Conservation (phyloP, 1,284 basidiomycete species). For the Pterulicium gracile region DNA sequence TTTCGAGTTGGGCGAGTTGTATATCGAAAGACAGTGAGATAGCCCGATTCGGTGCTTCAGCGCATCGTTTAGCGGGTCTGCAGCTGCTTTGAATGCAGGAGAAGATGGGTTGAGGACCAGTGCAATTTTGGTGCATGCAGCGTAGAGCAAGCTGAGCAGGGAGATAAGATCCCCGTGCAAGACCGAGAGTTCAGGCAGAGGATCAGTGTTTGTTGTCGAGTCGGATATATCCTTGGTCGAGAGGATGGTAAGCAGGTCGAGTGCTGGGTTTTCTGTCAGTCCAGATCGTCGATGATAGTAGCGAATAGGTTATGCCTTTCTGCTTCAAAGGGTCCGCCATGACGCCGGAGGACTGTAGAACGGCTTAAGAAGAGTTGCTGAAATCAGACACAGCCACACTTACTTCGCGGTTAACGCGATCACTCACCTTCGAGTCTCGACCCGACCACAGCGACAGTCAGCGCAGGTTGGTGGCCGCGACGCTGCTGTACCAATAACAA, state of each 20-base stretch:
- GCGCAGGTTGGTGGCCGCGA: not conserved
- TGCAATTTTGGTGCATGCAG: slow-evolving; percentile 1
- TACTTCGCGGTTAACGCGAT: too few relatives aligned
- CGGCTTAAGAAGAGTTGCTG: not conserved
- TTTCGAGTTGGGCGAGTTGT: not conserved
- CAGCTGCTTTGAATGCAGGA: not conserved
- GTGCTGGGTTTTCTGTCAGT: not conserved
- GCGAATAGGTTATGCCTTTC: not conserved
- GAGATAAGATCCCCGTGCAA: slow-evolving; percentile 1
- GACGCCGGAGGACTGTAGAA: not conserved
- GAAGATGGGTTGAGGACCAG: not conserved
- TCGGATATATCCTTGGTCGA: not conserved
- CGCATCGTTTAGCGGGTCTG: not conserved
- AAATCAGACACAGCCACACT: not conserved
- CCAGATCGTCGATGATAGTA: not conserved
- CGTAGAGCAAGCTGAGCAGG: not conserved
- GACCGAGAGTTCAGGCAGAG: not conserved
- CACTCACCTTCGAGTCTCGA: slow-evolving; percentile 1
- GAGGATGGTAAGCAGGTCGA: not conserved
- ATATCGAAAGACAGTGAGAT: not conserved
- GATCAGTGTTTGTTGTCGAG: not conserved
- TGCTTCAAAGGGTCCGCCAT: not conserved
- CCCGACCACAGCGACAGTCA: not conserved
- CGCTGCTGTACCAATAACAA: slow-evolving; percentile 20
- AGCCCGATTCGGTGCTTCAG: not conserved